Evolutionary conservation across 2,329 filamentous ascomycete species (phyloP), one percentile per base, ranked within the genome.

Genomic region (Emmonsiellopsis sp.): DNA sequence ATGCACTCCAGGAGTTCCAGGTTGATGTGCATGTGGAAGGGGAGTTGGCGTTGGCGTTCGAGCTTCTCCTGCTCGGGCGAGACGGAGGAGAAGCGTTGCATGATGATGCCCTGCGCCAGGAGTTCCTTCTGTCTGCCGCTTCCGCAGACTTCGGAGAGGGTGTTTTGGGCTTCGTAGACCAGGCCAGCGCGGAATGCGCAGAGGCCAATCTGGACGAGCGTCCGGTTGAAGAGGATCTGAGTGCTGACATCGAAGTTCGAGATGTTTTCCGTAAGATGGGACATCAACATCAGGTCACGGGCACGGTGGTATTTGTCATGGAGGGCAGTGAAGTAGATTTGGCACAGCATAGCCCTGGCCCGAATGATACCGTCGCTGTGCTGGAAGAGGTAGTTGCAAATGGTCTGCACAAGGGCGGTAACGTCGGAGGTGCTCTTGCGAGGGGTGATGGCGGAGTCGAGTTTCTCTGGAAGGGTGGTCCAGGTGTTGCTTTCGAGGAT

Each of bases 1-100:
- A 97, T 92, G 67, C 93, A 97, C 77, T 98, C 93, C 40, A 98
- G 82, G 53, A 98, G 83, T 73, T 98, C 93, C 51, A 98, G 82
- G 79, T 98, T 98, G 79, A 98, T 98, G 81, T 98, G 93, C 90
- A 98, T 96, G 78, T 98, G 93, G 85, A 98, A 98, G 39, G 93
- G 93, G 61, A 98, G 82, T 76, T 98, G 93, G 64, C 93, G 86
- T 76, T 97, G 92, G 70, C 93, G 88, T 78, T 98, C 93, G 40
- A 97, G 81, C 61, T 92, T 88, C 77, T 98, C 93, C 74, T 98
- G 93, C 74, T 98, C 93, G 14, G 93, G 93, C 37, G 91, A 93
- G 57, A 98, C 93, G 66, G 95, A 91, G 65, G 83, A 92, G 76
- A 91, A 98, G 62, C 93, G 84, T 77, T 98, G 93, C 71, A 98